A percentile compares a stretch with the other conserved stretches of the same genome.
phyloP scores from a whole-genome alignment of 2,329 filamentous ascomycete species.

The Calonectria fujianensis region DNA sequence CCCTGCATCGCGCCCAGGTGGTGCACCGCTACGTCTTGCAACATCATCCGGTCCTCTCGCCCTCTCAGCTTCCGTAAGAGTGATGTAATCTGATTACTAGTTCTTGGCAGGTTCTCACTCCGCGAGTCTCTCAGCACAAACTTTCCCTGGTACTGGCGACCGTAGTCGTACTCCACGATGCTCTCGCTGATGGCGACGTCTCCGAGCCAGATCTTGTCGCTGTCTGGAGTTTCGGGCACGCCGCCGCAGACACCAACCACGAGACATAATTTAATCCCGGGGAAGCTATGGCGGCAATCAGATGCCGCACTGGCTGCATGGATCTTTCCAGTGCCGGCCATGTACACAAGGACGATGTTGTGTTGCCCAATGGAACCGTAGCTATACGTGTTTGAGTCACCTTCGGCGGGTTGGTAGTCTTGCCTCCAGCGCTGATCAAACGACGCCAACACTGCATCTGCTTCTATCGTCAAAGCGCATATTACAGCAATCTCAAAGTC shows the following conservation, averaged over 20 bases:
- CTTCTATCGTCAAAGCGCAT: slow-evolving; percentile 1
- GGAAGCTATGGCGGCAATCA: slow-evolving; percentile 1
- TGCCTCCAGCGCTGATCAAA: slow-evolving; percentile 1
- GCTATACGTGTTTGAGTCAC: neutral
- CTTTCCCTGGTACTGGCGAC: neutral
- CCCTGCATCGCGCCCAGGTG: neutral
- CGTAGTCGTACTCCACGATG: slow-evolving; percentile 22
- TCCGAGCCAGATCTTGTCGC: slow-evolving; percentile 18
- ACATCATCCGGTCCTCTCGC: neutral
- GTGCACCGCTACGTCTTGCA: neutral
- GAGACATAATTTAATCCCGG: neutral
- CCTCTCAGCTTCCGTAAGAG: neutral
- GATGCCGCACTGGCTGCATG: neutral
- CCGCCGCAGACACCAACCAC: slow-evolving; percentile 27
- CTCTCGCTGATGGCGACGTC: slow-evolving; percentile 30
- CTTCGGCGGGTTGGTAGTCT: neutral
- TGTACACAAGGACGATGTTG: slow-evolving; percentile 15
- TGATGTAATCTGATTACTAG: neutral
- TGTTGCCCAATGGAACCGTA: slow-evolving; percentile 10
- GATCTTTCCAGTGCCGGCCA: slow-evolving; percentile 11
- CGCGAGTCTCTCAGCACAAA: neutral
- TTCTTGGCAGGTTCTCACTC: neutral
- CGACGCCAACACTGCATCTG: neutral
- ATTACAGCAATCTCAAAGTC: slow-evolving; percentile 10
- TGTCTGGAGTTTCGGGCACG: neutral